phyloP scores from a whole-genome alignment of 176 grass and related monocot species.

The Oryza coarctata region DNA sequence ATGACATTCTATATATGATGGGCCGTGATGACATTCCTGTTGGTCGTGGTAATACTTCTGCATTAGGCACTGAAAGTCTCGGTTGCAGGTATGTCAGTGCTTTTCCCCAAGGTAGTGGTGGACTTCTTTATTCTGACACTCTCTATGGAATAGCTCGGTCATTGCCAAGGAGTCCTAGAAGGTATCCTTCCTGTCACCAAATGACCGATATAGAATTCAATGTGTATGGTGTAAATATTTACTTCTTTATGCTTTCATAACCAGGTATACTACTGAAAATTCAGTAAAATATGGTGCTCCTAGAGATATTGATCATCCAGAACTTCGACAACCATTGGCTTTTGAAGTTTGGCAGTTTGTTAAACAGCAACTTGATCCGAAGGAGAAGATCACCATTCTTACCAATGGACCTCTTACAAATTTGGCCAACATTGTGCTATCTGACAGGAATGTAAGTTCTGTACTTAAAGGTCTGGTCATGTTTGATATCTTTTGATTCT shows the following conservation, averaged over 20 bases:
- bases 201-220: conserved; percentile 17
- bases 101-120: conserved; percentile 76
- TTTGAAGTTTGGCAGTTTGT: conserved; percentile 85
- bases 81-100: conserved; percentile 66
- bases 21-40: conserved; percentile 88
- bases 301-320: conserved; percentile 69
- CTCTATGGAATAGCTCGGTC: conserved; percentile 69
- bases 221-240: not conserved
- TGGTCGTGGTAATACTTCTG: conserved; percentile 69
- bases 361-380: conserved; percentile 42
- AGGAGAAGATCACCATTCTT: conserved; percentile 64
- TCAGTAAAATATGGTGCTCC: conserved; percentile 68
- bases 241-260: not conserved
- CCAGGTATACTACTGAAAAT: conserved; percentile 82
- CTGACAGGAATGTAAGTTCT: conserved; percentile 47
- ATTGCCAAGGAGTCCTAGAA: conserved; percentile 86
- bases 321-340: conserved; percentile 72
- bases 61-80: conserved; percentile 55
- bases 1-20: conserved; percentile 92
- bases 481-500: conserved; percentile 7
- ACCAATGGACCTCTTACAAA: conserved; percentile 86
- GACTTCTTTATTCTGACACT: conserved; percentile 81
- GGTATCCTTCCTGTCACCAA: conserved; percentile 46
- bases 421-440: conserved; percentile 72
- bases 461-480: conserved; percentile 57